These are phyloP conservation scores for Russula brevipes DNA, from an alignment of 768 basidiomycete genomes.

Conservation along the genomic window DNA sequence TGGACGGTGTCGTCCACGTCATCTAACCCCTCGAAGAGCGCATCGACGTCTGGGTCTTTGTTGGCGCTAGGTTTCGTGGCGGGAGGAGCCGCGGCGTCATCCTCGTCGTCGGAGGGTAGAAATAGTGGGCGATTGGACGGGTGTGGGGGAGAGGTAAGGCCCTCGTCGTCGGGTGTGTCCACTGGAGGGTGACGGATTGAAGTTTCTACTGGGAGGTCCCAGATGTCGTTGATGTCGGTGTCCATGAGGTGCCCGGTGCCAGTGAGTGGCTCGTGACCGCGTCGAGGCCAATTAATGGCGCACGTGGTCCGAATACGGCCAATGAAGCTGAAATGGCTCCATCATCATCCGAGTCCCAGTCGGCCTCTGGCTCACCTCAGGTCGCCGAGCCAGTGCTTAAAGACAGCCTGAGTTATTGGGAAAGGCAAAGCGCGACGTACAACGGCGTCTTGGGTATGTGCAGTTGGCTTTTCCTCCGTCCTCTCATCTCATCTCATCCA, in stretches of 20 bases:
- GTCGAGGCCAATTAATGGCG: neutral
- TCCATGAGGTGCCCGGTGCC: conserved; percentile 12
- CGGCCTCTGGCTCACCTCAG: neutral
- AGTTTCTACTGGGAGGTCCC: conserved; percentile 44
- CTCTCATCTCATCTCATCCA: neutral
- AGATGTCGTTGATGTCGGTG: conserved; percentile 50
- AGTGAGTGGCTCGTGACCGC: conserved; percentile 4
- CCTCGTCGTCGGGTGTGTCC: conserved; percentile 26
- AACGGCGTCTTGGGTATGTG: conserved; percentile 79
- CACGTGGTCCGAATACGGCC: neutral
- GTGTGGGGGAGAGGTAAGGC: conserved; percentile 9
- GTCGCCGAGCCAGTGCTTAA: conserved; percentile 50
- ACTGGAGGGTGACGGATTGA: conserved; percentile 29
- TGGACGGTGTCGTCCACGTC: conserved; percentile 36
- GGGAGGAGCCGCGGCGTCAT: conserved; percentile 34
- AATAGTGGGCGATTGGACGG: conserved; percentile 45
- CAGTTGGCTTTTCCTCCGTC: neutral
- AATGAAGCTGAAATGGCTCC: neutral
- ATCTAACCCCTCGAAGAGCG: conserved; percentile 45
- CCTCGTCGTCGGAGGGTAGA: conserved; percentile 51
- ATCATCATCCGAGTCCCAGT: neutral
- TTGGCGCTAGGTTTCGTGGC: conserved; percentile 5
- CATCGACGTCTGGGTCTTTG: conserved; percentile 34
- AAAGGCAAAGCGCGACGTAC: conserved; percentile 67
- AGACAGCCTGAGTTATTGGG: conserved; percentile 86